Percentiles rank a stretch among this genome's conserved stretches.
Evolutionary conservation across 2,329 filamentous ascomycete genomes (phyloP).

Genomic region (Aspergillus japonicus): DNA sequence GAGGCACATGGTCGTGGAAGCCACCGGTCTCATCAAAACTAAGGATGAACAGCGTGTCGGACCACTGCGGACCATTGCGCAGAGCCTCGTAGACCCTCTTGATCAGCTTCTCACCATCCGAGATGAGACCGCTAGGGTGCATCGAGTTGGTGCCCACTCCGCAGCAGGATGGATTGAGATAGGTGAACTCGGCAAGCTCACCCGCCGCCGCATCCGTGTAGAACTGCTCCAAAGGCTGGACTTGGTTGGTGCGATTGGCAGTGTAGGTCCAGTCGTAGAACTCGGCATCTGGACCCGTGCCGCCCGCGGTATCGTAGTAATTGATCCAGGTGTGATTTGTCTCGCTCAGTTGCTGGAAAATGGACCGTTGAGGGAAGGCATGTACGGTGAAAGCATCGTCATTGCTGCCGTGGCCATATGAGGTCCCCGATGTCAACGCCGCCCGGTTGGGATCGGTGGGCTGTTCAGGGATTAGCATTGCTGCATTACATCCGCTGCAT

Average conservation of each 20-base stretch:
- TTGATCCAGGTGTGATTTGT: slow-evolving; percentile 38
- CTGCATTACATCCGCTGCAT: neutral
- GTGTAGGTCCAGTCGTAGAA: slow-evolving; percentile 38
- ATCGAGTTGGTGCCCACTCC: slow-evolving; percentile 37
- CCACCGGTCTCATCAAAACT: slow-evolving; percentile 42
- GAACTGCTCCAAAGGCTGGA: slow-evolving; percentile 33
- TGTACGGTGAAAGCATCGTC: slow-evolving; percentile 29
- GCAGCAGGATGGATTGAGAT: slow-evolving; percentile 43
- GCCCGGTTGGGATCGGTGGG: slow-evolving; percentile 47
- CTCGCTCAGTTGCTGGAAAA: slow-evolving; percentile 43
- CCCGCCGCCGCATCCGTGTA: slow-evolving; percentile 35
- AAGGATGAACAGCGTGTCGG: slow-evolving; percentile 37
- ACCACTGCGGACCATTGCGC: slow-evolving; percentile 36
- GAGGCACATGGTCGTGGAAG: slow-evolving; percentile 40
- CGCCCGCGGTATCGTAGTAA: slow-evolving; percentile 30
- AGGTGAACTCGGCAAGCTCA: slow-evolving; percentile 34
- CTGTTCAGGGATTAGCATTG: slow-evolving; percentile 21
- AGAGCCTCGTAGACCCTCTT: slow-evolving; percentile 39
- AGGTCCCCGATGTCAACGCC: slow-evolving; percentile 32
- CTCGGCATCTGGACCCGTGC: slow-evolving; percentile 29
- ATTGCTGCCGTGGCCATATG: slow-evolving; percentile 35
- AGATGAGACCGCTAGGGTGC: slow-evolving; percentile 37
- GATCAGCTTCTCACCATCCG: slow-evolving; percentile 38
- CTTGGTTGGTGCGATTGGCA: slow-evolving; percentile 27
- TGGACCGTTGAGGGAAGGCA: slow-evolving; percentile 31